Evolutionary conservation across 2,329 filamentous ascomycete genomes (phyloP), one percentile per base, ranked within the genome.

Genomic region (Aspergillus ruber): DNA sequence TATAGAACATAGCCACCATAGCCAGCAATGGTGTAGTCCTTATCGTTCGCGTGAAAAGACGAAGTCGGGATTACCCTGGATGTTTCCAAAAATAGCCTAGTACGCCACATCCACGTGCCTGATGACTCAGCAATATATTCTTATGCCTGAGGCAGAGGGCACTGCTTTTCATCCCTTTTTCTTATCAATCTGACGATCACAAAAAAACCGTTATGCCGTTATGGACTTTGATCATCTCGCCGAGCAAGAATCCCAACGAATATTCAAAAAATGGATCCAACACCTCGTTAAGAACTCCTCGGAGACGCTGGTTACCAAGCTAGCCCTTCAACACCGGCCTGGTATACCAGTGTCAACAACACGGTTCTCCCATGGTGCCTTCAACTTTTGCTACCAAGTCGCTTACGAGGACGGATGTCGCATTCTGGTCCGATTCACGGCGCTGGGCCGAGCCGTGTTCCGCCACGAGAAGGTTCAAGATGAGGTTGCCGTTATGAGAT

Each of bases 361-460:
- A 17, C 53, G 45, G 42, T 53, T 57, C 33, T 43, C 52, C n/a
- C 61, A 57, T 38, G 60, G 64, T 18, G 57, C 60, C 43, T 66
- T 64, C 27, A 65, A 65, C 53, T 38, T 64, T 15, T 63, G 62
- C 43, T 65, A 60, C 45, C 53, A 54, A 39, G 60, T 66, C 43
- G 60, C 55, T 15, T 63, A 53, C 43, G 50, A 59, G 29, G 51
- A 62, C 39, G 56, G 53, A 1, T 43, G 44, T 44, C 52, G 56
- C 10, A 54, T 60, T 5, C 33, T 64, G 12, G 57, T 67, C 51
- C 58, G 56, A 9, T 57, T 63, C 36, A 53, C 54, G 13, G 15
- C 50, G 3, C 54, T 56, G 8, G 56, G 55, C 0, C 35, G 27
- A 6, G 27, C 47, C 1, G 53, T 60, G 45, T 59, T 62, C 50